Evolutionary conservation across 1,284 basidiomycete genomes (phyloP), one percentile per base, ranked within the genome.

Genomic region (Malassezia caprae): DNA sequence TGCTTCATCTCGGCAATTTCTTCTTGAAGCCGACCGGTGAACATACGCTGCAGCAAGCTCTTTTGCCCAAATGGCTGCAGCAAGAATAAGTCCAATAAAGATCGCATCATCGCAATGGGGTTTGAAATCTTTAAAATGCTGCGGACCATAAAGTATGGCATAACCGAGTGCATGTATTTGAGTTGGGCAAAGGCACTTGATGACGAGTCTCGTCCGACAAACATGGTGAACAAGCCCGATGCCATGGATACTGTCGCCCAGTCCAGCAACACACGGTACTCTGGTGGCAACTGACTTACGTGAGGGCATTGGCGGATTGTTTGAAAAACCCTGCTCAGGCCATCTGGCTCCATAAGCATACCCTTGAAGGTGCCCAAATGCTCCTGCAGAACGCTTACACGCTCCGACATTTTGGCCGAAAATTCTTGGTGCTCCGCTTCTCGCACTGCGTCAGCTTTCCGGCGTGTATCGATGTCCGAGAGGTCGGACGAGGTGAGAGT

Each of bases 71-170:
- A 98, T 0, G 94, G 94, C 68, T 91, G 85, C 1, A 93, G 94
- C n/a, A 96, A 81, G 79, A 99, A 98, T 34, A 99, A 81, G 69
- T 99, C 94, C 52, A 98, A 79, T 2, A 96, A 56, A 76, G 83
- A 82, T 62, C 93, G 82, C 65, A 98, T 90, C 93, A 98, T 98
- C 13, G 84, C 82, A 63, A 98, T 85, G 1, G 93, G 93, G 75
- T 96, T 99, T 53, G 88, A 93, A 62, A 99, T 87, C 75, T 83
- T 86, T 59, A 99, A 78, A 17, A 90, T 86, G 6, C 88, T 82
- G 74, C 90, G 93, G 58, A 98, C 82, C 78, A 96, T 84, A 71
- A 96, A 90, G 77, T 99, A 99, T 3, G 93, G 93, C 89, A 98
- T 96, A 56, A 96, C 78, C 1, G 88, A 88, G 72, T 99, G 94